Evolutionary conservation across 352 stramenopile species (phyloP).

Genomic region (Phytophthora kernoviae): DNA sequence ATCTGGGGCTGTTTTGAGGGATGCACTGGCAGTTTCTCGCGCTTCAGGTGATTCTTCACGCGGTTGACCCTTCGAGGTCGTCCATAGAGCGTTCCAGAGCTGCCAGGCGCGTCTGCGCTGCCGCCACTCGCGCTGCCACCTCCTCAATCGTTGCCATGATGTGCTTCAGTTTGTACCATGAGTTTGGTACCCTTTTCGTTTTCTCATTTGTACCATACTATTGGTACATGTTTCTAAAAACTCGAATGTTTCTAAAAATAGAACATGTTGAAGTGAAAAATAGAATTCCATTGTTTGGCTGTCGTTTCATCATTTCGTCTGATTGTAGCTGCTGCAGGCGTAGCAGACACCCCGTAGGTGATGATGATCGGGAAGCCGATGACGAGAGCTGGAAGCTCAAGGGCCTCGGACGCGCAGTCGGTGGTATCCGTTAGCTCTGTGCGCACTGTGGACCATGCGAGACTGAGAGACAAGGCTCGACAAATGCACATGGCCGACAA

Average conservation of each 20-base stretch:
- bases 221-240: background rate
- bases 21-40: conserved; percentile 57
- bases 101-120: conserved; percentile 39
- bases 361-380: conserved; percentile 46
- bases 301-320: conserved; percentile 8
- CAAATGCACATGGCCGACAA: conserved; percentile 79
- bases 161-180: too few relatives aligned
- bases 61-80: conserved; percentile 59
- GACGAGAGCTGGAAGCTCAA: conserved; percentile 27
- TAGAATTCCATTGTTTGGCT: conserved; percentile 3
- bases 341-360: background rate
- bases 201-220: background rate
- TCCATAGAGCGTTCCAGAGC: conserved; percentile 51
- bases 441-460: conserved; percentile 67
- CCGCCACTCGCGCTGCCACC: conserved; percentile 35
- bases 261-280: conserved; percentile 6
- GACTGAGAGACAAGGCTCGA: conserved; percentile 68
- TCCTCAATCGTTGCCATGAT: conserved; percentile 32
- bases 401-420: conserved; percentile 46
- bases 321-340: conserved; percentile 5
- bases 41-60: conserved; percentile 50
- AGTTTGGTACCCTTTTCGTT: background rate
- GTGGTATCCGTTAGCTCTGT: conserved; percentile 38
- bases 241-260: background rate
- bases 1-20: conserved; percentile 63